A percentile compares a stretch with the other conserved stretches of the same genome.
These are phyloP conservation scores for Microbotryum saponariae DNA, from an alignment of 1,284 basidiomycete species.

Conservation along the genomic window DNA sequence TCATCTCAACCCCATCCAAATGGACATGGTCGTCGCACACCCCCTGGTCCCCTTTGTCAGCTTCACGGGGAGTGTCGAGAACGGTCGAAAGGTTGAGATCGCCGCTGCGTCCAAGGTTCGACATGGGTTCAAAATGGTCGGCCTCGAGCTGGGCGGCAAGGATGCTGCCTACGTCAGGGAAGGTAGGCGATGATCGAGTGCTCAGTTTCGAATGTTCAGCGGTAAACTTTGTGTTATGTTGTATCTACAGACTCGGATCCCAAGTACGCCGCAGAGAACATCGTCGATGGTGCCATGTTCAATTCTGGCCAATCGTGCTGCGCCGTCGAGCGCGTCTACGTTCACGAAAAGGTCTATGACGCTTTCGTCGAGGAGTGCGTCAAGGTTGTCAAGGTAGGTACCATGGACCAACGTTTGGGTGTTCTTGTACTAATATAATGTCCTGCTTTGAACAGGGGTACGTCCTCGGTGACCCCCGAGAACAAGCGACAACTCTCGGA, in stretches of 20 bases:
- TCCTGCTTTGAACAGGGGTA: constrained; percentile 50
- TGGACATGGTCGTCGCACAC: constrained; percentile 59
- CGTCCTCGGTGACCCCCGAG: constrained; percentile 75
- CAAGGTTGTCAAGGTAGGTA: constrained; percentile 58
- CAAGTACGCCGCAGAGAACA: constrained; percentile 69
- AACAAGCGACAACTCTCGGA: constrained; percentile 66
- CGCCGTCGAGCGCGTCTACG: constrained; percentile 83
- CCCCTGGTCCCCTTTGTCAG: constrained; percentile 56
- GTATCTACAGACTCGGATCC: constrained; percentile 61
- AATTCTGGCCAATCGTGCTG: constrained; percentile 94
- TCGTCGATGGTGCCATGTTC: constrained; percentile 88
- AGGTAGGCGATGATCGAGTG: constrained; percentile 8
- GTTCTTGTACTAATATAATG: not conserved
- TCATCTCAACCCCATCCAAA: constrained; percentile 64
- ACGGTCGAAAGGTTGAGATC: constrained; percentile 43
- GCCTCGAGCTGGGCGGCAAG: constrained; percentile 80
- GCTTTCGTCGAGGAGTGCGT: constrained; percentile 69
- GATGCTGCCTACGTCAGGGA: constrained; percentile 87
- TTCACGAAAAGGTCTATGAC: constrained; percentile 75
- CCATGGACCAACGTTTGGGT: not conserved
- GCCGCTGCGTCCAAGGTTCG: constrained; percentile 42
- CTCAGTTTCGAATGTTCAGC: too few relatives aligned
- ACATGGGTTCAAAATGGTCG: constrained; percentile 68
- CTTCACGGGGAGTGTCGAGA: constrained; percentile 76
- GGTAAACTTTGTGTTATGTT: too few relatives aligned